phyloP scores from a whole-genome alignment of 768 basidiomycete genomes.

The Boletus coccyginus region DNA sequence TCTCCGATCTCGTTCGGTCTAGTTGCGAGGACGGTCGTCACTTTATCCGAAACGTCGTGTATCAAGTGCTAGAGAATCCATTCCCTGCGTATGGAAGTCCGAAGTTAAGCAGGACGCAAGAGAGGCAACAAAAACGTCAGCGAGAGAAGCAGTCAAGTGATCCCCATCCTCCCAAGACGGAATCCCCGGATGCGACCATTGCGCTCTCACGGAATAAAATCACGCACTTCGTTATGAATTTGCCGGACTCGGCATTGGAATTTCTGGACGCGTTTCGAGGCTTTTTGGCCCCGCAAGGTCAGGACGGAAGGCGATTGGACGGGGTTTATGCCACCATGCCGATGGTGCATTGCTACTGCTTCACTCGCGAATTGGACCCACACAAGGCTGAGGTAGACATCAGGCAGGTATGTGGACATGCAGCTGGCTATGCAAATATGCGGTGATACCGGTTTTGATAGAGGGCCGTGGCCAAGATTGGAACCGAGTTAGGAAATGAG shows the following conservation, averaged over 20 bases:
- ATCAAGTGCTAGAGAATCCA: slow-evolving; percentile 57
- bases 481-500: slow-evolving; percentile 48
- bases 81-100: slow-evolving; percentile 58
- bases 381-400: slow-evolving; percentile 76
- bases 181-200: slow-evolving; percentile 7
- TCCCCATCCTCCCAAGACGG: not conserved
- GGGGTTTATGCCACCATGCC: slow-evolving; percentile 60
- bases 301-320: slow-evolving; percentile 42
- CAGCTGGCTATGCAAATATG: not conserved
- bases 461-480: slow-evolving; percentile 72
- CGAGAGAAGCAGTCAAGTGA: slow-evolving; percentile 24
- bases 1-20: slow-evolving; percentile 63
- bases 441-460: slow-evolving; percentile 34
- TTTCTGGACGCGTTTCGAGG: slow-evolving; percentile 91
- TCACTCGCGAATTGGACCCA: slow-evolving; percentile 78
- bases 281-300: slow-evolving; percentile 46
- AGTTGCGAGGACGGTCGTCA: slow-evolving; percentile 83
- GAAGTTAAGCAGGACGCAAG: slow-evolving; percentile 29
- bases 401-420: slow-evolving; percentile 54
- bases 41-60: slow-evolving; percentile 68
- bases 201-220: slow-evolving; percentile 51
- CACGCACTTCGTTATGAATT: slow-evolving; percentile 95
- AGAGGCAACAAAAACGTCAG: slow-evolving; percentile 46
- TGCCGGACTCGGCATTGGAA: slow-evolving; percentile 86
- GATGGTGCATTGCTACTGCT: slow-evolving; percentile 94